Conservation (phyloP, 441 rosid species). For the Melastoma candidum region DNA sequence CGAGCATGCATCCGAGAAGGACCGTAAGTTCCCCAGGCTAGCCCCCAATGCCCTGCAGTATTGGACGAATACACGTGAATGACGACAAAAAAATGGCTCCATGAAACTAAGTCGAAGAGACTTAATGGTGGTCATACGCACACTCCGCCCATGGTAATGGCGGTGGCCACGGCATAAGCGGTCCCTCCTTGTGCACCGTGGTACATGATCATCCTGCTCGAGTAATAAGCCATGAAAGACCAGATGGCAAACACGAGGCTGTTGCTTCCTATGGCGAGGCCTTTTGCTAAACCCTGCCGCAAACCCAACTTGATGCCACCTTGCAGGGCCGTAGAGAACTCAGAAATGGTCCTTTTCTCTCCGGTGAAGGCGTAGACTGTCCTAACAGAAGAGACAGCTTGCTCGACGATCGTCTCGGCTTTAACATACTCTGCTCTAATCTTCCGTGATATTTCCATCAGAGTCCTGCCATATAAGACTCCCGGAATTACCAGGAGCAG, state of each 20-base stretch:
- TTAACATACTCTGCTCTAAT: slow-evolving; percentile 54
- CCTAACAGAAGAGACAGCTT: slow-evolving; percentile 64
- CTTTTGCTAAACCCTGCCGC: slow-evolving; percentile 67
- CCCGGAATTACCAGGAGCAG: slow-evolving; percentile 61
- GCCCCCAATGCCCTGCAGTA: slow-evolving; percentile 51
- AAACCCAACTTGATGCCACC: slow-evolving; percentile 55
- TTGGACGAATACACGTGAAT: too few species aligned
- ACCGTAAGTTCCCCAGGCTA: slow-evolving; percentile 54
- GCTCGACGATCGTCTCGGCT: slow-evolving; percentile 62
- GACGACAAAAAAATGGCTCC: neutral
- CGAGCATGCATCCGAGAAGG: slow-evolving; percentile 53
- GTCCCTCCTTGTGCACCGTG: slow-evolving; percentile 72
- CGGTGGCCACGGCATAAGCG: slow-evolving; percentile 46
- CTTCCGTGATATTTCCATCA: slow-evolving; percentile 48
- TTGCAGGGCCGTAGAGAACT: slow-evolving; percentile 55
- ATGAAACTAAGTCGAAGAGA: neutral
- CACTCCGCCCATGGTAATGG: slow-evolving; percentile 64
- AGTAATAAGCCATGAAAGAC: slow-evolving; percentile 68
- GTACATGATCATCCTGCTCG: slow-evolving; percentile 83
- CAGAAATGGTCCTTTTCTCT: slow-evolving; percentile 38
- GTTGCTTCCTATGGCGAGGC: slow-evolving; percentile 73
- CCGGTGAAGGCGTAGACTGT: slow-evolving; percentile 70
- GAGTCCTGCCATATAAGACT: slow-evolving; percentile 50
- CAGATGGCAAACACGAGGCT: slow-evolving; percentile 62
- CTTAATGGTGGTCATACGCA: slow-evolving; percentile 24